phyloP scores from a whole-genome alignment of 2,329 filamentous ascomycete species.

The Balansia obtecta region DNA sequence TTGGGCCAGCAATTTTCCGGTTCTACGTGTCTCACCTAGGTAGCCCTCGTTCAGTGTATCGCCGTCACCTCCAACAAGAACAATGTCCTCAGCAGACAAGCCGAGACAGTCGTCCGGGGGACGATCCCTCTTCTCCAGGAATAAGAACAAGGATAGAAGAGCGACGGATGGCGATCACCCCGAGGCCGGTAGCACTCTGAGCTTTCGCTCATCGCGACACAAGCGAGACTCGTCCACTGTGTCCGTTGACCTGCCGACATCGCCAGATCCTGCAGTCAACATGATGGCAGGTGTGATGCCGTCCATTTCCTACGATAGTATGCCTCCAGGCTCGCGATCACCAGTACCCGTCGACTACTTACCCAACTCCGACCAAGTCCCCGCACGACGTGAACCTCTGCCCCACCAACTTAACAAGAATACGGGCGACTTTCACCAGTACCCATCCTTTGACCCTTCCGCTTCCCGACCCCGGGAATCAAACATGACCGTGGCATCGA shows the following conservation, averaged over 20 bases:
- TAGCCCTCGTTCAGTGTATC: slow-evolving; percentile 5
- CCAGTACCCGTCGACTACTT: slow-evolving; percentile 64
- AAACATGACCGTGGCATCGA: slow-evolving; percentile 49
- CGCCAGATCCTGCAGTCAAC: slow-evolving; percentile 54
- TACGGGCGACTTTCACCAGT: slow-evolving; percentile 75
- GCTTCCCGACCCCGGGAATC: slow-evolving; percentile 24
- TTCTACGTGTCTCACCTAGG: slow-evolving; percentile 21
- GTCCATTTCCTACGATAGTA: slow-evolving; percentile 73
- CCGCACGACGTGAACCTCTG: slow-evolving; percentile 56
- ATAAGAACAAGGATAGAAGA: slow-evolving; percentile 64
- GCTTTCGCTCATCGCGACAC: slow-evolving; percentile 63
- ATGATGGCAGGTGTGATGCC: slow-evolving; percentile 74
- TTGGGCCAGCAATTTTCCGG: slow-evolving; percentile 22
- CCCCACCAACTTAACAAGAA: slow-evolving; percentile 76
- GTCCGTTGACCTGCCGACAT: slow-evolving; percentile 56
- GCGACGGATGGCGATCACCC: slow-evolving; percentile 45
- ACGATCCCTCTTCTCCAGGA: slow-evolving; percentile 79
- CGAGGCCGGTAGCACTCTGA: slow-evolving; percentile 47
- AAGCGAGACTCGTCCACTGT: slow-evolving; percentile 59
- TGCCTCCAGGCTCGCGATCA: slow-evolving; percentile 51
- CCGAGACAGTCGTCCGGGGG: slow-evolving; percentile 64
- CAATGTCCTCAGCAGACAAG: slow-evolving; percentile 60
- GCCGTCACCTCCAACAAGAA: slow-evolving; percentile 4
- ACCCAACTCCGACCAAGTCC: slow-evolving; percentile 51
- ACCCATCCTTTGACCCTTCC: slow-evolving; percentile 57